phyloP scores from a whole-genome alignment of 2,329 filamentous ascomycete species.

The Penicillium sp. region DNA sequence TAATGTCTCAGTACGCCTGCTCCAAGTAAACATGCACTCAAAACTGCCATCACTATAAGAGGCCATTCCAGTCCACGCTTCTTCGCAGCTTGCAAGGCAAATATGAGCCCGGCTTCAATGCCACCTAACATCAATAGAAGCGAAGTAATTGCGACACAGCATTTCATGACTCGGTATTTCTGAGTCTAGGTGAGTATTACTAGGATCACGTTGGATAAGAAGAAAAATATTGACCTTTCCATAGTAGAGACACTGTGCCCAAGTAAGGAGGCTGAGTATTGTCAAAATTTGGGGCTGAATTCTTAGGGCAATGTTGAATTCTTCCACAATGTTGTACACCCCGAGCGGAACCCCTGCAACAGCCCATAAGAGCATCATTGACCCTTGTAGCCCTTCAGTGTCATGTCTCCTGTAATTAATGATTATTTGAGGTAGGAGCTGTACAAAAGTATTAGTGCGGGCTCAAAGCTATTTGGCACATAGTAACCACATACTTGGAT shows the following conservation, averaged over 20 bases:
- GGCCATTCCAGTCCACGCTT: slow-evolving; percentile 57
- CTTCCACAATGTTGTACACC: slow-evolving; percentile 56
- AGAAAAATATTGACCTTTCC: slow-evolving; percentile 31
- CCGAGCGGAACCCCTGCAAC: slow-evolving; percentile 67
- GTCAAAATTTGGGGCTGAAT: slow-evolving; percentile 59
- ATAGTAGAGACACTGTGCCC: slow-evolving; percentile 58
- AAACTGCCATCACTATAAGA: slow-evolving; percentile 62
- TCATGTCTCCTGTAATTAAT: slow-evolving; percentile 67
- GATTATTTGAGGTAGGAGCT: slow-evolving; percentile 68
- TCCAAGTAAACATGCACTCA: slow-evolving; percentile 62
- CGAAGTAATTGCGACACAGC: slow-evolving; percentile 49
- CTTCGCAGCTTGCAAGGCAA: slow-evolving; percentile 52
- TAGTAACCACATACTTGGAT: slow-evolving; percentile 51
- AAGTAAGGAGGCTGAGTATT: slow-evolving; percentile 51
- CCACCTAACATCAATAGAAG: slow-evolving; percentile 59
- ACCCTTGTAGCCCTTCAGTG: slow-evolving; percentile 62
- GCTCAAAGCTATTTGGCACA: background rate
- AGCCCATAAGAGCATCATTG: slow-evolving; percentile 70
- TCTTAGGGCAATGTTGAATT: slow-evolving; percentile 53
- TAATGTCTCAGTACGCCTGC: slow-evolving; percentile 68
- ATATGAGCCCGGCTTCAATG: slow-evolving; percentile 59
- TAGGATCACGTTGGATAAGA: background rate
- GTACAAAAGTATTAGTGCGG: slow-evolving; percentile 5
- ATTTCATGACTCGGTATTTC: slow-evolving; percentile 54
- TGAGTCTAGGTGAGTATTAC: slow-evolving; percentile 24